Evolutionary conservation across 2,329 filamentous ascomycete genomes (phyloP).

Genomic region (Phaeophleospora eucalypticola): DNA sequence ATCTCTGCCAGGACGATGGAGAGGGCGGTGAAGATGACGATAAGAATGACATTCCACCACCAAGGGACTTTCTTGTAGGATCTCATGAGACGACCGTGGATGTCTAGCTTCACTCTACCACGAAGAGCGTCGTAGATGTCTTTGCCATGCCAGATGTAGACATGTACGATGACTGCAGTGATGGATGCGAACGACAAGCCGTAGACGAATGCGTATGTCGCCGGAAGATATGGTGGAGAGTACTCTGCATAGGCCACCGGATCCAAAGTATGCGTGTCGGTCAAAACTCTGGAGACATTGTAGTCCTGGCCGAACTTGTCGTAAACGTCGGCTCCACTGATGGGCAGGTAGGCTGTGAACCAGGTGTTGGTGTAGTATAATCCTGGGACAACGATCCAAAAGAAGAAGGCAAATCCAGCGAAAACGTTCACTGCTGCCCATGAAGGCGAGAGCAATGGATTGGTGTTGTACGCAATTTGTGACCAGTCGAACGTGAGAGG

Average conservation of each 20-base stretch:
- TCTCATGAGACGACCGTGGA: constrained; percentile 75
- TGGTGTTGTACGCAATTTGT: constrained; percentile 82
- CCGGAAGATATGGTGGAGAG: constrained; percentile 36
- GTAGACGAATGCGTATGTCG: constrained; percentile 38
- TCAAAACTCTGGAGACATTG: constrained; percentile 76
- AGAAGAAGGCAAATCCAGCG: constrained; percentile 41
- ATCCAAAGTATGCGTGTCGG: constrained; percentile 21
- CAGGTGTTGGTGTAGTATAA: constrained; percentile 54
- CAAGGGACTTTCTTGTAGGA: constrained; percentile 77
- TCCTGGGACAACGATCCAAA: constrained; percentile 41
- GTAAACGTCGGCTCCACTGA: constrained; percentile 78
- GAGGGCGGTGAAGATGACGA: constrained; percentile 24
- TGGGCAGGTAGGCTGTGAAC: constrained; percentile 81
- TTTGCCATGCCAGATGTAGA: constrained; percentile 34
- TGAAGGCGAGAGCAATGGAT: constrained; percentile 46
- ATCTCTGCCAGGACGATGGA: constrained; percentile 27
- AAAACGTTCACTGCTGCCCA: constrained; percentile 43
- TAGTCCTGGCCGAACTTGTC: constrained; percentile 79
- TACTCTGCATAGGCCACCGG: constrained; percentile 38
- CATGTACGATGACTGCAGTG: constrained; percentile 35
- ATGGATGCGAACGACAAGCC: constrained; percentile 37
- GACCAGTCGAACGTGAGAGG: constrained; percentile 90
- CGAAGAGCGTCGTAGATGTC: constrained; percentile 31
- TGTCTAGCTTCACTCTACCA: constrained; percentile 26
- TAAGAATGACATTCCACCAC: constrained; percentile 52